These are phyloP conservation scores for Aegilops bicornis DNA, from an alignment of 176 grass and related monocot species.

Conservation along the genomic window DNA sequence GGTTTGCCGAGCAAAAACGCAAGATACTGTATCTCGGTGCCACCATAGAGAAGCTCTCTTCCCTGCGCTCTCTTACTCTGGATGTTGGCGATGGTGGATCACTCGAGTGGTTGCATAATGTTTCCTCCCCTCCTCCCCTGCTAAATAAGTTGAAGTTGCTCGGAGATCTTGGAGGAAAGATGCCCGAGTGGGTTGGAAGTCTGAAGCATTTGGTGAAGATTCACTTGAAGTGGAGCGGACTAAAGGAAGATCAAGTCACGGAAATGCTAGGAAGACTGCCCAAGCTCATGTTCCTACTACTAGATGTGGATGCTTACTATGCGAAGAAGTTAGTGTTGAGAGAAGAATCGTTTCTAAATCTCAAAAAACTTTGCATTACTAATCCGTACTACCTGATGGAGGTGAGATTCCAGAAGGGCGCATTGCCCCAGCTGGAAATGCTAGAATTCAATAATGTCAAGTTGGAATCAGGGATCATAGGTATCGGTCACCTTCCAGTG, in stretches of 20 bases:
- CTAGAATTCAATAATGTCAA: rapidly evolving
- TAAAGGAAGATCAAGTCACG: neutral
- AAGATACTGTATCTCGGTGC: neutral
- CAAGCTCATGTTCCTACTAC: neutral
- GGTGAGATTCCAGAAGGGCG: too few relatives aligned
- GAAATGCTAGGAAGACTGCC: neutral
- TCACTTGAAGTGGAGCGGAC: neutral
- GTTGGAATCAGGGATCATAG: too few relatives aligned
- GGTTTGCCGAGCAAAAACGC: too few relatives aligned
- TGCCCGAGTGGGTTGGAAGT: neutral
- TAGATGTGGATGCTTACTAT: rapidly evolving
- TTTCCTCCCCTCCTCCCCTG: neutral
- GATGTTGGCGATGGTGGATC: neutral
- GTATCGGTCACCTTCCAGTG: too few relatives aligned
- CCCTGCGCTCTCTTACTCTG: neutral
- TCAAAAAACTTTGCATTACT: neutral
- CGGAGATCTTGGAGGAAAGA: neutral
- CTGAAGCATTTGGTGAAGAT: neutral
- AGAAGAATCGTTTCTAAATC: neutral
- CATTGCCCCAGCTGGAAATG: too few relatives aligned
- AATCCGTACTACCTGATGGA: rapidly evolving
- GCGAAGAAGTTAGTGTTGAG: neutral
- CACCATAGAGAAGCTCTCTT: neutral
- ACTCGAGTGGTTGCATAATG: neutral
- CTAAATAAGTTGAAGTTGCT: neutral